Percentiles rank a stretch among this genome's conserved stretches.
Evolutionary conservation across 441 rosid species (phyloP).

Genomic region (Euphorbia schlechtendalii): DNA sequence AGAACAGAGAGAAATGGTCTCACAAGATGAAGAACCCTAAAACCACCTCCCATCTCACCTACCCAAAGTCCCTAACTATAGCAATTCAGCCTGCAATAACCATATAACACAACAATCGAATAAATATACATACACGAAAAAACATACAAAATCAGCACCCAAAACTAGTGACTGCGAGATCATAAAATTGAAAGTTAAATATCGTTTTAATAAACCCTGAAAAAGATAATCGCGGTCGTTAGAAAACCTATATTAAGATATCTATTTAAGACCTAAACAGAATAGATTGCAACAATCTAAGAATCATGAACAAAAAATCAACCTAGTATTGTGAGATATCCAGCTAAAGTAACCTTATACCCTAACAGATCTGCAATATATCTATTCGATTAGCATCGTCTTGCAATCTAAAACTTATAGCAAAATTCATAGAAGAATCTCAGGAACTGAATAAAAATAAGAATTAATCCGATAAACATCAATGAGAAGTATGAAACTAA

Average conservation of each 20-base stretch:
- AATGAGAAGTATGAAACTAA: background rate
- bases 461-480: background rate
- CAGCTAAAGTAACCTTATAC: background rate
- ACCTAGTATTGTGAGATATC: background rate
- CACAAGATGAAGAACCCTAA: conserved; percentile 76
- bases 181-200: background rate
- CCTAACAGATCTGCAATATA: background rate
- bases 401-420: background rate
- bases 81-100: background rate
- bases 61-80: background rate
- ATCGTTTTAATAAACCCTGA: background rate
- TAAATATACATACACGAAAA: background rate
- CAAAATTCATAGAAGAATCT: background rate
- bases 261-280: background rate
- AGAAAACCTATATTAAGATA: background rate
- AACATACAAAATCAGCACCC: background rate
- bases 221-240: background rate
- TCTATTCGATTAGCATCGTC: background rate
- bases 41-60: conserved; percentile 64
- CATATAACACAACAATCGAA: background rate
- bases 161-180: background rate
- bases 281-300: background rate
- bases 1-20: conserved; percentile 65
- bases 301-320: background rate
- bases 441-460: background rate